Percentiles rank a stretch among this genome's conserved stretches.
Conservation (phyloP, 306 rosid genomes). For the Sphenostylis stenocarpa region DNA sequence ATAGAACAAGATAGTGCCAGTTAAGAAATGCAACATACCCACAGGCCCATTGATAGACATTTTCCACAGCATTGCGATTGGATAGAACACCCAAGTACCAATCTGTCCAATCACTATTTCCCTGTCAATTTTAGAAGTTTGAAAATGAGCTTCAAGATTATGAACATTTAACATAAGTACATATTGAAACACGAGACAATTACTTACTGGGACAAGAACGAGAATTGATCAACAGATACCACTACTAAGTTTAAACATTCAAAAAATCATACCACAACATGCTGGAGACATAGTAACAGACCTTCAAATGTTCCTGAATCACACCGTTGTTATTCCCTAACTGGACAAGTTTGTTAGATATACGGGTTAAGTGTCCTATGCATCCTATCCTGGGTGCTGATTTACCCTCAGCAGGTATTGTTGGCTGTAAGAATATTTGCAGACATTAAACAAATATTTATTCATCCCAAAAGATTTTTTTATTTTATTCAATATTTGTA, state of each 20-base stretch:
- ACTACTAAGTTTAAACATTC: background rate
- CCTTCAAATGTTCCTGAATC: conserved; percentile 80
- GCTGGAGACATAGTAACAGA: conserved; percentile 28
- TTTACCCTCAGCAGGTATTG: conserved; percentile 72
- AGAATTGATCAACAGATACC: conserved; percentile 16
- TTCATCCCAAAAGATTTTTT: background rate
- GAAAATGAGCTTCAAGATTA: conserved; percentile 23
- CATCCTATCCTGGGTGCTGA: conserved; percentile 77
- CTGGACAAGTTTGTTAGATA: conserved; percentile 86
- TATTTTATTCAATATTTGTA: background rate
- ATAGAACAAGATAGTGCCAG: conserved; percentile 1
- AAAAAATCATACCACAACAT: conserved; percentile 22
- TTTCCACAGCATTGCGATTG: conserved; percentile 77
- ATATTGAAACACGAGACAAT: conserved; percentile 1
- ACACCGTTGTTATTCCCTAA: conserved; percentile 64
- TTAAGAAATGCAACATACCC: conserved; percentile 71
- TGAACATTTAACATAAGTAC: conserved; percentile 6
- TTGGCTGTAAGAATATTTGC: conserved; percentile 66
- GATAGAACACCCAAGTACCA: conserved; percentile 69
- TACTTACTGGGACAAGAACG: conserved; percentile 13
- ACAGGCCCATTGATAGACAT: conserved; percentile 93
- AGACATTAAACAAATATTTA: conserved; percentile 23
- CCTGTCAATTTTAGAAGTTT: conserved; percentile 49
- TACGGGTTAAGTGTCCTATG: conserved; percentile 92
- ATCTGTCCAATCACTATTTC: conserved; percentile 77